Conservation (phyloP, 108 stramenopile species). For the Epithemia pelagica region DNA sequence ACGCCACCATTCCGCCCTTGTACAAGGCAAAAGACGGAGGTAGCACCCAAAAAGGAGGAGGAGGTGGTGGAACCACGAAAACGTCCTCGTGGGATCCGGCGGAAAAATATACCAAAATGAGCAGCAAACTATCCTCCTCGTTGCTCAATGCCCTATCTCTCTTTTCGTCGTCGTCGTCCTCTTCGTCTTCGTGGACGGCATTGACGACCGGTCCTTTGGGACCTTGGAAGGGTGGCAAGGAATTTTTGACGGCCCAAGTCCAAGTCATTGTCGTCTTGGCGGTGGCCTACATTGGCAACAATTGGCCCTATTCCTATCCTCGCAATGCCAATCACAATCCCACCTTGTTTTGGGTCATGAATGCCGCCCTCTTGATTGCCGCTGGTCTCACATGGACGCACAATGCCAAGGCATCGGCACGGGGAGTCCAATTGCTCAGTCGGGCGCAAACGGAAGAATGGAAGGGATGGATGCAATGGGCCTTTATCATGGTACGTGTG, state of each 20-base stretch:
- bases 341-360: conserved; percentile 56
- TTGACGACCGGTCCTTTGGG: background rate
- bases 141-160: background rate
- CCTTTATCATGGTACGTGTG: conserved; percentile 49
- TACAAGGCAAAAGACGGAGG: too few species aligned
- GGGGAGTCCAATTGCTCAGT: conserved; percentile 42
- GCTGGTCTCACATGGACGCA: conserved; percentile 32
- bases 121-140: background rate
- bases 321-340: conserved; percentile 61
- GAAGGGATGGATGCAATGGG: conserved; percentile 96
- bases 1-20: too few species aligned
- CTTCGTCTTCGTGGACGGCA: background rate
- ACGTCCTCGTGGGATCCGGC: too few species aligned
- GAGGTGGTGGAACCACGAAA: too few species aligned
- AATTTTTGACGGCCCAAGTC: conserved; percentile 39
- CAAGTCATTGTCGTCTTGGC: conserved; percentile 42
- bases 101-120: background rate
- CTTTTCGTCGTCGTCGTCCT: background rate
- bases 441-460: conserved; percentile 83
- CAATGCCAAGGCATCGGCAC: conserved; percentile 19
- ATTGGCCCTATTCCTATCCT: conserved; percentile 43
- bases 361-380: conserved; percentile 29
- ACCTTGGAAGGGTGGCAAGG: conserved; percentile 20
- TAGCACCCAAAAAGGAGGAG: too few species aligned
- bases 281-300: conserved; percentile 46